Conservation (phyloP, 2,329 filamentous ascomycete species). For the Phyllosticta citribraziliensis region DNA sequence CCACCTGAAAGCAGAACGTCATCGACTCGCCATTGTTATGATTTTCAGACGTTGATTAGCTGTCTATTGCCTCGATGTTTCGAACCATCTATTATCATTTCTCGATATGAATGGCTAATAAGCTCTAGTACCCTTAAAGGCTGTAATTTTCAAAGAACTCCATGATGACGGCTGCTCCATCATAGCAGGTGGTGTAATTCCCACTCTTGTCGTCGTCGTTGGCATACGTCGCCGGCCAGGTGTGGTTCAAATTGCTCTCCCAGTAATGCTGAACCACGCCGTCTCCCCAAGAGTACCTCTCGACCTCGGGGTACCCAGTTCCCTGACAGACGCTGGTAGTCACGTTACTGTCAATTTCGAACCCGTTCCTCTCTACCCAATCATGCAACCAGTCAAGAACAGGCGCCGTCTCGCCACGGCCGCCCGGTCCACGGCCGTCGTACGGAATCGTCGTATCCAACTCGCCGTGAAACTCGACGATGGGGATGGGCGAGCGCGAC, state of each 20-base stretch:
- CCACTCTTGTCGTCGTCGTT: conserved; percentile 19
- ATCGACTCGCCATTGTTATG: no score
- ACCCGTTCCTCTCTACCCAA: conserved; percentile 29
- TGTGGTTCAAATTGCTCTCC: conserved; percentile 29
- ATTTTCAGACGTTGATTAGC: no score
- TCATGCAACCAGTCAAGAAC: conserved; percentile 24
- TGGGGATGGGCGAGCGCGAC: conserved; percentile 23
- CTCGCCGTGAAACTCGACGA: conserved; percentile 37
- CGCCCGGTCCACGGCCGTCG: conserved; percentile 23
- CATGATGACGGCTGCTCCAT: conserved; percentile 23
- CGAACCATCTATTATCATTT: background rate
- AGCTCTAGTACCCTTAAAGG: background rate
- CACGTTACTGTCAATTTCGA: conserved; percentile 18
- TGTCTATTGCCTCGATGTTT: no score
- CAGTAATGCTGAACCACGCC: conserved; percentile 29
- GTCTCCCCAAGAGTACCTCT: conserved; percentile 20
- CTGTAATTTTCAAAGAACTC: conserved; percentile 18
- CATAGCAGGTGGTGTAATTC: conserved; percentile 18
- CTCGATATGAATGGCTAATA: background rate
- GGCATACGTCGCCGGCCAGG: conserved; percentile 29
- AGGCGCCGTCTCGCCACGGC: conserved; percentile 15
- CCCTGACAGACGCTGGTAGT: conserved; percentile 20
- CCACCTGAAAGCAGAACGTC: no score
- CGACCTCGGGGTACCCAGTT: conserved; percentile 20
- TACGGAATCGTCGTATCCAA: conserved; percentile 34